phyloP scores from a whole-genome alignment of 345 rosid genomes.

The Salix viminalis region DNA sequence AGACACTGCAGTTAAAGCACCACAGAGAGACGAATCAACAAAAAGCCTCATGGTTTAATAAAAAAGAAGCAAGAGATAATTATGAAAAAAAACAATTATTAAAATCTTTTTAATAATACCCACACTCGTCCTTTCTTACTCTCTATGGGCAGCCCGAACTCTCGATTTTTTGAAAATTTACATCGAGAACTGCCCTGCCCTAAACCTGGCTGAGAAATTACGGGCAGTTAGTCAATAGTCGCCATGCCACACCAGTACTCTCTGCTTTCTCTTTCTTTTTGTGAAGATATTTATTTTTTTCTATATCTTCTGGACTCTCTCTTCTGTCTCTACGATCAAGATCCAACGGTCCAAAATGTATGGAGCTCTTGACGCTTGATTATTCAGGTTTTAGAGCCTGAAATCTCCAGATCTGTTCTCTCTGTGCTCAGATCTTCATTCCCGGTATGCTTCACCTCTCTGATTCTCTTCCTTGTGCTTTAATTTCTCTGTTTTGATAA shows the following conservation, averaged over 20 bases:
- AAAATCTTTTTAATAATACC: not conserved
- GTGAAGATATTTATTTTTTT: constrained; percentile 18
- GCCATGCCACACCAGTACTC: constrained; percentile 23
- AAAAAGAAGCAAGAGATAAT: not conserved
- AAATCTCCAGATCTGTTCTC: constrained; percentile 43
- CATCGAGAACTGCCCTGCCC: constrained; percentile 26
- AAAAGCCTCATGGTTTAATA: not conserved
- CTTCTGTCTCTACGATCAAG: constrained; percentile 37
- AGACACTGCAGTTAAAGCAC: not conserved
- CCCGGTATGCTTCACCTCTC: constrained; percentile 30
- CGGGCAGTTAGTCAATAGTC: constrained; percentile 36
- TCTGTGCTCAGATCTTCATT: constrained; percentile 34
- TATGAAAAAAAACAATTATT: not conserved
- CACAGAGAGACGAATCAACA: not conserved
- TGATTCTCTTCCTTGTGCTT: not conserved
- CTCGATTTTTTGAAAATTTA: constrained; percentile 6
- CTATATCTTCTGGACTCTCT: constrained; percentile 31
- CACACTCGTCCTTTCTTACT: constrained; percentile 20
- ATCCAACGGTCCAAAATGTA: constrained; percentile 62
- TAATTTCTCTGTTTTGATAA: not conserved
- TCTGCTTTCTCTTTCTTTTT: constrained; percentile 11
- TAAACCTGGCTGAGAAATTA: constrained; percentile 29
- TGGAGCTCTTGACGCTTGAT: constrained; percentile 21
- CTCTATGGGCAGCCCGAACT: constrained; percentile 29
- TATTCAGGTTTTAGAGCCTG: constrained; percentile 33